Evolutionary conservation across 2,329 filamentous ascomycete species (phyloP).

Genomic region (Alternaria solani): DNA sequence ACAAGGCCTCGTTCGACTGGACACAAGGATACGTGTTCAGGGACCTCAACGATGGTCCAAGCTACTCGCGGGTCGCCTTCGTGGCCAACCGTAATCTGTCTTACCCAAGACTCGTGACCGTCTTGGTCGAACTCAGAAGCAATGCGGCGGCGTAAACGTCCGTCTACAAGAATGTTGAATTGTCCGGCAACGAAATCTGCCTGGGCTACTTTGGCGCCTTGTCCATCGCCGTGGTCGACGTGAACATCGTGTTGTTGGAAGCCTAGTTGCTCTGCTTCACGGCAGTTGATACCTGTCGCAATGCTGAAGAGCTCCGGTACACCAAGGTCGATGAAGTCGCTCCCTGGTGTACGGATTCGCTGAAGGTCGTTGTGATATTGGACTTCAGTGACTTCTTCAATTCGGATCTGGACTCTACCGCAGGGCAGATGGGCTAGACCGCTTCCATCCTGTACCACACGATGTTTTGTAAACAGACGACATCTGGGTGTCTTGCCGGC

Average conservation of each 20-base stretch:
- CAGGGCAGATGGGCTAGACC: conserved; percentile 20
- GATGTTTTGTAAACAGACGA: conserved; percentile 25
- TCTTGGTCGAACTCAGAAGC: conserved; percentile 14
- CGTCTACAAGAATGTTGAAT: conserved; percentile 14
- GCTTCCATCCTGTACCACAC: conserved; percentile 24
- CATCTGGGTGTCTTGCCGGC: conserved; percentile 17
- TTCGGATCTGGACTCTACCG: conserved; percentile 22
- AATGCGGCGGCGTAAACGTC: conserved; percentile 14
- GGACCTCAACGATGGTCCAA: conserved; percentile 14
- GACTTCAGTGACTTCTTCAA: conserved; percentile 25
- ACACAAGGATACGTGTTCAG: conserved; percentile 8
- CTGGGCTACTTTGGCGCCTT: conserved; percentile 18
- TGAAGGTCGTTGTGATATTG: conserved; percentile 20
- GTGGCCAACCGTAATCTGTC: conserved; percentile 13
- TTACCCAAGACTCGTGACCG: conserved; percentile 13
- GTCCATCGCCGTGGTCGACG: conserved; percentile 27
- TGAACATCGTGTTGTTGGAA: conserved; percentile 25
- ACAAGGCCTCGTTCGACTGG: conserved; percentile 5
- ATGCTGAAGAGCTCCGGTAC: conserved; percentile 15
- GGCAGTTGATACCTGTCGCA: conserved; percentile 18
- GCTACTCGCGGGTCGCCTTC: conserved; percentile 12
- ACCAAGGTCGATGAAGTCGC: conserved; percentile 13
- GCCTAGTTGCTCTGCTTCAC: conserved; percentile 25
- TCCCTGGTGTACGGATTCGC: conserved; percentile 26
- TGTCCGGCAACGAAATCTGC: conserved; percentile 16